Conservation (phyloP, 164 flowering plant species). For the Brasenia schreberi region DNA sequence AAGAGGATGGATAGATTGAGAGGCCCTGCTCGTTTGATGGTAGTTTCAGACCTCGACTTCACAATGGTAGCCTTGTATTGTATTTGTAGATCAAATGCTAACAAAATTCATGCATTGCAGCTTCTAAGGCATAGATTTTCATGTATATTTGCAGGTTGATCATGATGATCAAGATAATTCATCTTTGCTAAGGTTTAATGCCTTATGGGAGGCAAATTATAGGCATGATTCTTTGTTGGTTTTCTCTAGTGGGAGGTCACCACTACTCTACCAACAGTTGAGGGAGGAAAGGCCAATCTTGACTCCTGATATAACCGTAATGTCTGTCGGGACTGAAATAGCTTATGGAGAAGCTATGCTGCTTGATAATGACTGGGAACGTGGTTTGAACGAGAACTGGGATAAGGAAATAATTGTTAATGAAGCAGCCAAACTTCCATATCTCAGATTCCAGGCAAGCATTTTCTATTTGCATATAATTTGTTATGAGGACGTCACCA, state of each 20-base stretch:
- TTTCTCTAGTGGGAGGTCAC: conserved; percentile 94
- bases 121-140: no score
- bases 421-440: conserved; percentile 68
- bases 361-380: conserved; percentile 85
- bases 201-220: conserved; percentile 80
- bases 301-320: conserved; percentile 91
- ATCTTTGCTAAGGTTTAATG: conserved; percentile 79
- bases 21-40: conserved; percentile 66
- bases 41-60: conserved; percentile 95
- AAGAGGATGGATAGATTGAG: conserved; percentile 52
- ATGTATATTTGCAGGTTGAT: conserved; percentile 56
- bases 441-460: conserved; percentile 73
- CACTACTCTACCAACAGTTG: conserved; percentile 71
- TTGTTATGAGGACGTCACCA: no score
- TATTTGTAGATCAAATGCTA: no score
- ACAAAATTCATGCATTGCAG: no score
- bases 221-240: conserved; percentile 79
- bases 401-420: conserved; percentile 54
- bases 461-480: no score
- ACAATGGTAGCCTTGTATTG: conserved; percentile 50
- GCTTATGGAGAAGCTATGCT: conserved; percentile 81
- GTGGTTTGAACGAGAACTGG: conserved; percentile 70
- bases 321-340: conserved; percentile 98
- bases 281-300: conserved; percentile 94
- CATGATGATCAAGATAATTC: conserved; percentile 82